Evolutionary conservation across 257 asterid species (phyloP).

Genomic region (Asclepias syriaca): DNA sequence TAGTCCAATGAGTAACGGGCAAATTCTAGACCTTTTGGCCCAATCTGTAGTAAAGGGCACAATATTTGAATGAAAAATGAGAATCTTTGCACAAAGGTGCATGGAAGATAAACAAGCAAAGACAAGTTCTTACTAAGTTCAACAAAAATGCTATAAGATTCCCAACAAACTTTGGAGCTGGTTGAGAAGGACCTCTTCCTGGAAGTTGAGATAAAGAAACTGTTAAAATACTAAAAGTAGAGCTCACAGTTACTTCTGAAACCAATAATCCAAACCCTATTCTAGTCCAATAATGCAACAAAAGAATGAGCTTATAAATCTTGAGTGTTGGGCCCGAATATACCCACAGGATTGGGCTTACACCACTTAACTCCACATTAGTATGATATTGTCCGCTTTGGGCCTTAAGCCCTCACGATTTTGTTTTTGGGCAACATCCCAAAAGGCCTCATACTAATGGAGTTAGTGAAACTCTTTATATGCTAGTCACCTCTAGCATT

Average conservation of each 20-base stretch:
- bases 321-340: too few species aligned
- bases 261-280: neutral
- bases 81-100: conserved; percentile 9
- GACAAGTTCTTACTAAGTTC: conserved; percentile 56
- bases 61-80: conserved; percentile 14
- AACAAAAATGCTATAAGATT: conserved; percentile 71
- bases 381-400: too few species aligned
- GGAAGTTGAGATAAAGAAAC: conserved; percentile 11
- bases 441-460: too few species aligned
- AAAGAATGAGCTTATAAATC: neutral
- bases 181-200: conserved; percentile 90
- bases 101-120: conserved; percentile 9
- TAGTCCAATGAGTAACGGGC: conserved; percentile 95
- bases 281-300: neutral
- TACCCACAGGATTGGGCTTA: too few species aligned
- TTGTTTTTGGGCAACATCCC: too few species aligned
- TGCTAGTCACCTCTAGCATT: too few species aligned
- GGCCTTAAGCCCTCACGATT: too few species aligned
- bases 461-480: too few species aligned
- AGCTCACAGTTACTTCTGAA: neutral
- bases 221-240: conserved; percentile 1
- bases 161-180: conserved; percentile 82
- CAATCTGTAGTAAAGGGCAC: conserved; percentile 49
- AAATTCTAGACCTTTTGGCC: conserved; percentile 94
- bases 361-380: too few species aligned